Conservation (phyloP, 129 eudicot genomes). For the Oenanthe sinensis region DNA sequence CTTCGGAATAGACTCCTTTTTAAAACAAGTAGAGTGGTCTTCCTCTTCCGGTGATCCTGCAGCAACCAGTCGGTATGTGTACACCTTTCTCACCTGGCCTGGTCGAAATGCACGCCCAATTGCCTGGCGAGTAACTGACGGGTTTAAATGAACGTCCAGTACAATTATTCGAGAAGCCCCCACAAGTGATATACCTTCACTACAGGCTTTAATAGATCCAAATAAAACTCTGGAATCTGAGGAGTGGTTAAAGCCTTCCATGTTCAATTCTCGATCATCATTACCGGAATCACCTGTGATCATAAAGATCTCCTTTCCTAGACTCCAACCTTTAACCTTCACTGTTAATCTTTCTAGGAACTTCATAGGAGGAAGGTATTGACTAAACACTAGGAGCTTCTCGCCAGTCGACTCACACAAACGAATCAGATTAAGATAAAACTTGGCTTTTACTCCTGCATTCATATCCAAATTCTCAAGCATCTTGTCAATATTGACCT, state of each 20-base stretch:
- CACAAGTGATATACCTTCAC: slow-evolving; percentile 43
- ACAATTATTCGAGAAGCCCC: slow-evolving; percentile 46
- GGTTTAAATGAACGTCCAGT: slow-evolving; percentile 48
- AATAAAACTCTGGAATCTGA: slow-evolving; percentile 37
- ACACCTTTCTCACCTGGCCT: slow-evolving; percentile 38
- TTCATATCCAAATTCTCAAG: slow-evolving; percentile 33
- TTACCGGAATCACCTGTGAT: slow-evolving; percentile 41
- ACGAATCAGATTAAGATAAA: slow-evolving; percentile 62
- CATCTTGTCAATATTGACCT: slow-evolving; percentile 38
- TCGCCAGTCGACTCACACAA: slow-evolving; percentile 67
- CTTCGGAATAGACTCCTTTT: slow-evolving; percentile 77
- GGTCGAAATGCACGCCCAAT: slow-evolving; percentile 55
- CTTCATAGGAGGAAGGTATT: slow-evolving; percentile 66
- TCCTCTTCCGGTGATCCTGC: slow-evolving; percentile 39
- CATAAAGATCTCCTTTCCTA: slow-evolving; percentile 44
- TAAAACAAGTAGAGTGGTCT: slow-evolving; percentile 59
- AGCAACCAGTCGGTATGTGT: slow-evolving; percentile 38
- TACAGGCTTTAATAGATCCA: slow-evolving; percentile 47
- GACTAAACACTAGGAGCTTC: slow-evolving; percentile 78
- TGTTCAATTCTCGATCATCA: slow-evolving; percentile 31
- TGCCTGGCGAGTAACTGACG: slow-evolving; percentile 52
- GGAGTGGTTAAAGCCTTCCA: slow-evolving; percentile 38
- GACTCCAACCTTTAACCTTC: slow-evolving; percentile 50
- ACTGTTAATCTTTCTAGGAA: slow-evolving; percentile 53
- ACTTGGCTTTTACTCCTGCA: slow-evolving; percentile 82